These are phyloP conservation scores for Cyclanthera cordifolia DNA, from an alignment of 306 rosid genomes.

Conservation along the genomic window DNA sequence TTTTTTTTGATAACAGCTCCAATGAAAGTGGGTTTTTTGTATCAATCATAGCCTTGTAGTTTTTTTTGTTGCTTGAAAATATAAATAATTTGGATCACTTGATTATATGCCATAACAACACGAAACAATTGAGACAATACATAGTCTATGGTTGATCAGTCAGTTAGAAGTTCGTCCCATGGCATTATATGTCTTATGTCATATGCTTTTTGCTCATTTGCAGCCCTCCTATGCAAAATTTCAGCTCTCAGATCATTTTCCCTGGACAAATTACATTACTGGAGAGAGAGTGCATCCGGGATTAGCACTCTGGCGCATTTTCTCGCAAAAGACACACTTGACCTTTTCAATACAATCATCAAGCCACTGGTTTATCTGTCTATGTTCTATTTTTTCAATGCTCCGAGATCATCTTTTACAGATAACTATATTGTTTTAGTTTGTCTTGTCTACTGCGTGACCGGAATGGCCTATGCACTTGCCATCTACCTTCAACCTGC, in stretches of 20 bases:
- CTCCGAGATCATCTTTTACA: constrained; percentile 27
- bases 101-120: neutral
- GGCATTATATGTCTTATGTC: constrained; percentile 10
- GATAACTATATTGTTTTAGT: constrained; percentile 29
- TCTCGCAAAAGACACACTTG: constrained; percentile 29
- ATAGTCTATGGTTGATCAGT: neutral
- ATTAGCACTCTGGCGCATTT: constrained; percentile 36
- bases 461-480: constrained; percentile 29
- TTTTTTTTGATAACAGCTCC: neutral
- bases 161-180: neutral
- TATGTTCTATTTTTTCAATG: constrained; percentile 29
- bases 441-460: constrained; percentile 31
- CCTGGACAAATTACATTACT: constrained; percentile 31
- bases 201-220: constrained; percentile 6
- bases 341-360: constrained; percentile 25
- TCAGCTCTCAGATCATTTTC: constrained; percentile 34
- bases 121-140: neutral
- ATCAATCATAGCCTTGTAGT: neutral
- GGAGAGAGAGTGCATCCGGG: constrained; percentile 34
- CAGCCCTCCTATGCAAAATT: constrained; percentile 31
- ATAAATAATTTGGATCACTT: neutral
- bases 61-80: too few relatives aligned
- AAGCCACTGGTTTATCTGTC: constrained; percentile 35
- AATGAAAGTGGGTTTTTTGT: neutral
- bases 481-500: constrained; percentile 30